These are phyloP conservation scores for Epichloe gansuensis DNA, from an alignment of 2,329 filamentous ascomycete species.

Conservation along the genomic window DNA sequence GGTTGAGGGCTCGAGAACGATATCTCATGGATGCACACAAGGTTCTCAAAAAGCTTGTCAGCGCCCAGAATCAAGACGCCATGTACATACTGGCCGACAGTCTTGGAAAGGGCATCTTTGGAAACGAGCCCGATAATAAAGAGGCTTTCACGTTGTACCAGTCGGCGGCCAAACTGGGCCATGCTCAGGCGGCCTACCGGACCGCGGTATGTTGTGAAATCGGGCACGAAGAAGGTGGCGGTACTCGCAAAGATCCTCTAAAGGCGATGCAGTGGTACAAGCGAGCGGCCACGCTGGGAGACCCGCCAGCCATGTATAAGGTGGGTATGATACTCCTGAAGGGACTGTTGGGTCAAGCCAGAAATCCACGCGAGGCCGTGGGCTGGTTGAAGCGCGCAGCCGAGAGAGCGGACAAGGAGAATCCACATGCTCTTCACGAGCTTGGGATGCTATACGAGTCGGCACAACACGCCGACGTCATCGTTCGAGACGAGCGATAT, in stretches of 20 bases:
- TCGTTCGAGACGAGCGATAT: conserved; percentile 73
- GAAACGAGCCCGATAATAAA: conserved; percentile 70
- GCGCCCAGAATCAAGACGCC: conserved; percentile 62
- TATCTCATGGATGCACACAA: conserved; percentile 83
- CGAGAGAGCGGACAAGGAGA: conserved; percentile 75
- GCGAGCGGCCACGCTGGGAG: conserved; percentile 77
- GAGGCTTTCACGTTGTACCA: conserved; percentile 92
- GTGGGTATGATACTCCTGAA: conserved; percentile 93
- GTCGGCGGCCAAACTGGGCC: conserved; percentile 79
- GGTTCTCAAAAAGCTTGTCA: conserved; percentile 76
- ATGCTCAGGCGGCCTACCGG: conserved; percentile 78
- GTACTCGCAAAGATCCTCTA: conserved; percentile 77
- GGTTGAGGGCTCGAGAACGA: conserved; percentile 65
- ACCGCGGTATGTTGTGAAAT: conserved; percentile 97
- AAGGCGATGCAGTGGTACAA: conserved; percentile 99
- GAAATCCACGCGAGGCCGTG: conserved; percentile 74
- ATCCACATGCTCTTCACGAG: conserved; percentile 91
- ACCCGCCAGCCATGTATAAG: conserved; percentile 95
- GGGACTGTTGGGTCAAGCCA: conserved; percentile 76
- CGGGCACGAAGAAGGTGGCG: conserved; percentile 85
- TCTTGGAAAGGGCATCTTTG: conserved; percentile 69
- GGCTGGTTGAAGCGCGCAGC: conserved; percentile 89
- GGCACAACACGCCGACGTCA: conserved; percentile 53
- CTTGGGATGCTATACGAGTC: conserved; percentile 57
- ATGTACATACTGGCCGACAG: conserved; percentile 93